Conservation (phyloP, 2,329 filamentous ascomycete genomes). For the Gnomoniopsis smithogilvyi region DNA sequence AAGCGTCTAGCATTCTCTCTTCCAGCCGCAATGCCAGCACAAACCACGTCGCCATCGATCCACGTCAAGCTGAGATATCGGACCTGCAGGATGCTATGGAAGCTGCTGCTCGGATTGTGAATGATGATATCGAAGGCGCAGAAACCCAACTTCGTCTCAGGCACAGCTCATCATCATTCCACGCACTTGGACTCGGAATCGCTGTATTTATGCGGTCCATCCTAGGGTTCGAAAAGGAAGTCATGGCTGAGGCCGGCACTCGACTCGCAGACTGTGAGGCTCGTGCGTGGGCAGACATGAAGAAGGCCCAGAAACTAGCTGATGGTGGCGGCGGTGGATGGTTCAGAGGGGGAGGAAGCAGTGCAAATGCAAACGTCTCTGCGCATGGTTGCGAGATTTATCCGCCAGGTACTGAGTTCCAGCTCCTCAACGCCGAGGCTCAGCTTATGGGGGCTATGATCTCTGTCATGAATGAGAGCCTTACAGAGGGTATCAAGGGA, state of each 20-base stretch:
- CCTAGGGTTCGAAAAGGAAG: slow-evolving; percentile 85
- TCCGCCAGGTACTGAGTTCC: slow-evolving; percentile 80
- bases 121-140: slow-evolving; percentile 85
- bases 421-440: slow-evolving; percentile 77
- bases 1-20: slow-evolving; percentile 3
- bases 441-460: slow-evolving; percentile 89
- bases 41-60: slow-evolving; percentile 12
- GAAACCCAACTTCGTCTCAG: slow-evolving; percentile 70
- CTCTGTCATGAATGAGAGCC: slow-evolving; percentile 84
- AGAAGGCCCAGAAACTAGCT: slow-evolving; percentile 66
- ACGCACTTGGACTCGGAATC: slow-evolving; percentile 77
- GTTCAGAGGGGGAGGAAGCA: slow-evolving; percentile 24
- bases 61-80: slow-evolving; percentile 39
- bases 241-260: slow-evolving; percentile 79
- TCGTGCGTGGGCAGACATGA: slow-evolving; percentile 71
- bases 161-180: slow-evolving; percentile 78
- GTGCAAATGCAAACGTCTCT: slow-evolving; percentile 28
- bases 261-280: slow-evolving; percentile 73
- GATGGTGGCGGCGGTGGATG: slow-evolving; percentile 22
- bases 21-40: slow-evolving; percentile 12
- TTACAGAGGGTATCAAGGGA: slow-evolving; percentile 85
- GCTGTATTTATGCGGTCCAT: slow-evolving; percentile 83
- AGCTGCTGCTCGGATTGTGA: slow-evolving; percentile 73
- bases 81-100: slow-evolving; percentile 59
- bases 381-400: slow-evolving; percentile 56